A percentile compares a stretch with the other conserved stretches of the same genome.
Evolutionary conservation across 2,329 filamentous ascomycete species (phyloP).

Genomic region (Neocatenulostroma microsporum): DNA sequence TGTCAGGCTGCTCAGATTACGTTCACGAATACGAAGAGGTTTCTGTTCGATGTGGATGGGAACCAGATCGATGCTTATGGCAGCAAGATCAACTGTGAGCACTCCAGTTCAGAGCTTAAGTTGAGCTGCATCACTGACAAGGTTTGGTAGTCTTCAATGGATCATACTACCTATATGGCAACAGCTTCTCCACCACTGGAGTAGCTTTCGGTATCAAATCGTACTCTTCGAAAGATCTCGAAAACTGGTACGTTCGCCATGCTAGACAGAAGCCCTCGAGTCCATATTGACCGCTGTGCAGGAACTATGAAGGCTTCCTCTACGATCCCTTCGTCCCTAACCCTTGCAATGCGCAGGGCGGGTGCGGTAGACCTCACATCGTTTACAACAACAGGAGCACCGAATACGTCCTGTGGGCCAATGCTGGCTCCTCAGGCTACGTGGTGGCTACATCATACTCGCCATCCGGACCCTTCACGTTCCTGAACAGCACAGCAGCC

Average conservation of each 20-base stretch:
- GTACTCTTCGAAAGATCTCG: constrained; percentile 17
- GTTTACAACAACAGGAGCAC: constrained; percentile 15
- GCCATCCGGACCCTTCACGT: constrained; percentile 19
- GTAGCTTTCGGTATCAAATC: constrained; percentile 20
- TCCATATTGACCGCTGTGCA: background rate
- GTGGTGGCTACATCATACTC: constrained; percentile 15
- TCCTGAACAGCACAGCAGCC: constrained; percentile 6
- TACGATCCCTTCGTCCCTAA: constrained; percentile 11
- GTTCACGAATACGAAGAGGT: constrained; percentile 16
- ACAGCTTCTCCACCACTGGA: constrained; percentile 19
- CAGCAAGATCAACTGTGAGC: constrained; percentile 16
- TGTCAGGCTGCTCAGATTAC: constrained; percentile 12
- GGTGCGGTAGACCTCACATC: constrained; percentile 21
- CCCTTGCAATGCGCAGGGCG: constrained; percentile 11
- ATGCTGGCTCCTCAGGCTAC: constrained; percentile 19
- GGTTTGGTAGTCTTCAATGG: constrained; percentile 16
- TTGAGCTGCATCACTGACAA: constrained; percentile 1
- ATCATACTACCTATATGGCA: constrained; percentile 22
- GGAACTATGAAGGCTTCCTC: constrained; percentile 19
- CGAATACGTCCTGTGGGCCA: constrained; percentile 21
- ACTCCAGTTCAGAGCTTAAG: background rate
- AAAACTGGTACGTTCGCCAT: constrained; percentile 13
- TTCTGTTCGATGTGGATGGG: constrained; percentile 20
- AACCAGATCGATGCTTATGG: constrained; percentile 23
- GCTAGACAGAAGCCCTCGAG: too few species aligned